Evolutionary conservation across 331 rosid genomes (phyloP).

Genomic region (Rhamnella rubrinervis): DNA sequence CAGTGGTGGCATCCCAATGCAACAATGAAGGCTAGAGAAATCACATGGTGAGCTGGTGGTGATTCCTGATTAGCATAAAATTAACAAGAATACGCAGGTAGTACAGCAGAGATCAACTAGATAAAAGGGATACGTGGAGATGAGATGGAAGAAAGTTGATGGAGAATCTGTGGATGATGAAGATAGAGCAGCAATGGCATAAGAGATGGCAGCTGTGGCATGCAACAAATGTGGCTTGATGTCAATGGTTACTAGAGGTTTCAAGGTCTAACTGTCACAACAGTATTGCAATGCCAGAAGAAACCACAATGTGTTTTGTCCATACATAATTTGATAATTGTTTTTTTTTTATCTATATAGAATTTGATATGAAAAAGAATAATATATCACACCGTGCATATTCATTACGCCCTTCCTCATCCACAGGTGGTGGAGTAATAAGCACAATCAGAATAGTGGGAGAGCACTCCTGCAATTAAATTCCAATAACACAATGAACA

Average conservation of each 20-base stretch:
- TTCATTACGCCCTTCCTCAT: constrained; percentile 69
- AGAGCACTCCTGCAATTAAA: constrained; percentile 63
- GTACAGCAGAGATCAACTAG: background rate
- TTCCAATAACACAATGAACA: constrained; percentile 17
- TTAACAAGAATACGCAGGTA: background rate
- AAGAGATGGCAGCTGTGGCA: constrained; percentile 1
- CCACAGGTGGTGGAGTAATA: constrained; percentile 84
- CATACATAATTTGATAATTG: background rate
- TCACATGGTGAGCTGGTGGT: background rate
- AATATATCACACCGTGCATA: constrained; percentile 54
- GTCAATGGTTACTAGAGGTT: background rate
- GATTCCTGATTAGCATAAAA: background rate
- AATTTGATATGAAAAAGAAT: constrained; percentile 5
- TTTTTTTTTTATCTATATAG: too few relatives aligned
- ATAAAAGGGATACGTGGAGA: constrained; percentile 2
- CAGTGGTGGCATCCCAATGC: too few relatives aligned
- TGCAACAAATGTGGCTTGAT: constrained; percentile 1
- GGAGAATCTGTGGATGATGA: background rate
- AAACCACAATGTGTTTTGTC: background rate
- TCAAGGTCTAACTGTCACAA: background rate
- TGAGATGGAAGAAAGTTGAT: background rate
- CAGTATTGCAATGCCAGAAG: background rate
- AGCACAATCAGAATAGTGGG: constrained; percentile 64
- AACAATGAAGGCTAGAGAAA: too few relatives aligned
- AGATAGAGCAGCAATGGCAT: background rate